A percentile compares a stretch with the other conserved stretches of the same genome.
Evolutionary conservation across 257 asterid genomes (phyloP).

Genomic region (Solanum neorickii): DNA sequence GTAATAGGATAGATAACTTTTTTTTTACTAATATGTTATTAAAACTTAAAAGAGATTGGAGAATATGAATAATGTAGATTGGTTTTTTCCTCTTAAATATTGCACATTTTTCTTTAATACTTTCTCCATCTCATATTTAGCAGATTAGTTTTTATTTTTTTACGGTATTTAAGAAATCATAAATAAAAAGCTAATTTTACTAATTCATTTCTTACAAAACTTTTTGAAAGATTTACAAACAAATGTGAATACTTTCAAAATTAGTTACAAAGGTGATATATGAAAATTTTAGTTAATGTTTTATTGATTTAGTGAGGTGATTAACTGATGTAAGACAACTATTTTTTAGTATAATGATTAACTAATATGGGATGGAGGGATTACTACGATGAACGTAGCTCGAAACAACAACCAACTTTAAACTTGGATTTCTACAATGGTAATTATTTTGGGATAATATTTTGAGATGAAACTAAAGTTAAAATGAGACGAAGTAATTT

Average conservation of each 20-base stretch:
- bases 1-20: no score
- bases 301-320: no score
- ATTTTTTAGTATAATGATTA: background rate
- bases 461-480: background rate
- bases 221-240: fast-evolving
- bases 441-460: background rate
- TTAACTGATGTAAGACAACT: fast-evolving
- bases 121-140: no score
- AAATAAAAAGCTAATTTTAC: no score
- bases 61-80: no score
- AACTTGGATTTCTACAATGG: background rate
- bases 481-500: background rate
- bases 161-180: fast-evolving
- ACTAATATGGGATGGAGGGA: background rate
- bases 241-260: background rate
- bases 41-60: no score
- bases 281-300: fast-evolving
- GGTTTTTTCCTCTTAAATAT: no score
- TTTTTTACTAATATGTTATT: no score
- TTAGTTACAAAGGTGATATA: no score
- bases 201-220: background rate
- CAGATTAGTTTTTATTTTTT: no score
- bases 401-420: no score
- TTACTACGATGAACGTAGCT: background rate
- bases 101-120: no score